A percentile compares a stretch with the other conserved stretches of the same genome.
Evolutionary conservation across 2,329 filamentous ascomycete species (phyloP).

Genomic region (Penicillium sp.): DNA sequence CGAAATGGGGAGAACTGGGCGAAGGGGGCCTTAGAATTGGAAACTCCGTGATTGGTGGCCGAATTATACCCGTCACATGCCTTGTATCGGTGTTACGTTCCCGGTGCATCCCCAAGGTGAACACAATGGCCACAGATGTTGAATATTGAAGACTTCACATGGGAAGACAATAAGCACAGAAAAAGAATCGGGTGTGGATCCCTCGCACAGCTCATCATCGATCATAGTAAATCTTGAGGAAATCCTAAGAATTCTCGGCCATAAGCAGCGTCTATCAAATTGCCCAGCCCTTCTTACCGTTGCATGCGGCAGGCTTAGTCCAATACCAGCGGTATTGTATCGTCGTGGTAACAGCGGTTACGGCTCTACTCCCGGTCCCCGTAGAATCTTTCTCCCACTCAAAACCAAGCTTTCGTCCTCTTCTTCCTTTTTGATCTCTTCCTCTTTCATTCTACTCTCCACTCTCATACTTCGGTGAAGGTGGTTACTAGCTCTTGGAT

Average conservation of each 20-base stretch:
- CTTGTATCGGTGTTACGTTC: conserved; percentile 24
- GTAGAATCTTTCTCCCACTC: conserved; percentile 37
- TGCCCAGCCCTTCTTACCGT: conserved; percentile 27
- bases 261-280: conserved; percentile 6
- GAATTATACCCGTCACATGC: conserved; percentile 25
- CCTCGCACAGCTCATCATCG: background rate
- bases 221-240: background rate
- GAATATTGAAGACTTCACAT: background rate
- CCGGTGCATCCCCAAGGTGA: background rate
- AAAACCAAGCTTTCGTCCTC: conserved; percentile 42
- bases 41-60: conserved; percentile 23
- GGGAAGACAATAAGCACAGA: background rate
- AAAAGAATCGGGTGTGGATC: background rate
- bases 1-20: conserved; percentile 9
- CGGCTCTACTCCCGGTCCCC: conserved; percentile 37
- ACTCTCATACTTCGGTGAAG: conserved; percentile 34
- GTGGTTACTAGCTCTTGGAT: conserved; percentile 40
- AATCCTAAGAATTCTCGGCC: background rate
- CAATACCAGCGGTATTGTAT: conserved; percentile 29
- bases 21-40: conserved; percentile 17
- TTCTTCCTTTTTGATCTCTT: conserved; percentile 37
- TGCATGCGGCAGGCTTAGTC: conserved; percentile 29
- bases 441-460: conserved; percentile 39
- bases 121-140: background rate
- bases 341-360: conserved; percentile 39